Conservation (phyloP, 2,329 filamentous ascomycete species). For the Ceratocystis papillata region DNA sequence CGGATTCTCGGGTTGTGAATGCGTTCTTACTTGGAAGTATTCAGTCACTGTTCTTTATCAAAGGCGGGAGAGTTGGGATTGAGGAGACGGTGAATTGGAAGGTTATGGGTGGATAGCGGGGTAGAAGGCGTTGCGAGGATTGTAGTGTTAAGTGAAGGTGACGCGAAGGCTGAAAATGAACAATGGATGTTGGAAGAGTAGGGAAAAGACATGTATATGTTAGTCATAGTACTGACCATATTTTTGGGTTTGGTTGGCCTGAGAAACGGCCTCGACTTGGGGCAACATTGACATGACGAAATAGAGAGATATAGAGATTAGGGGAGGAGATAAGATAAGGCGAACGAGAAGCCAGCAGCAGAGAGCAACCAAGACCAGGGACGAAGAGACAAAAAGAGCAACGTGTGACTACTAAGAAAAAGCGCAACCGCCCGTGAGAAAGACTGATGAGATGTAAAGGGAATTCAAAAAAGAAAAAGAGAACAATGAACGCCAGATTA, state of each 20-base stretch:
- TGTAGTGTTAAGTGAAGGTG: too few species aligned
- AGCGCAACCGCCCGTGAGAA: too few species aligned
- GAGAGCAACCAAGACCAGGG: neutral
- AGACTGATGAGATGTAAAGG: neutral
- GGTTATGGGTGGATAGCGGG: neutral
- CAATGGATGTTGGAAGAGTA: neutral
- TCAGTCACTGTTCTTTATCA: constrained; percentile 43
- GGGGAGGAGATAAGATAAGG: neutral
- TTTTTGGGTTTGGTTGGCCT: constrained; percentile 17
- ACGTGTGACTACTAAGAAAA: neutral
- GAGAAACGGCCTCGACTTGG: constrained; percentile 11
- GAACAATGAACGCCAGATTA: neutral
- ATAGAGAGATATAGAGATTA: neutral
- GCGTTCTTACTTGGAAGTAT: constrained; percentile 55
- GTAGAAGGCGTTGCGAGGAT: too few species aligned
- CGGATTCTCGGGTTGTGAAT: constrained; percentile 77
- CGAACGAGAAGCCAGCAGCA: neutral
- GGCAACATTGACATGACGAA: constrained; percentile 15
- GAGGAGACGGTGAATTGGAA: constrained; percentile 13
- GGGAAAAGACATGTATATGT: neutral
- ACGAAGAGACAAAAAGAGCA: neutral
- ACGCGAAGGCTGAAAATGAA: neutral
- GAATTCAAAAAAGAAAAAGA: neutral
- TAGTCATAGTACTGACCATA: constrained; percentile 27
- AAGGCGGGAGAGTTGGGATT: constrained; percentile 9